phyloP scores from a whole-genome alignment of 2,329 filamentous ascomycete species.

The Diaporthe citri region DNA sequence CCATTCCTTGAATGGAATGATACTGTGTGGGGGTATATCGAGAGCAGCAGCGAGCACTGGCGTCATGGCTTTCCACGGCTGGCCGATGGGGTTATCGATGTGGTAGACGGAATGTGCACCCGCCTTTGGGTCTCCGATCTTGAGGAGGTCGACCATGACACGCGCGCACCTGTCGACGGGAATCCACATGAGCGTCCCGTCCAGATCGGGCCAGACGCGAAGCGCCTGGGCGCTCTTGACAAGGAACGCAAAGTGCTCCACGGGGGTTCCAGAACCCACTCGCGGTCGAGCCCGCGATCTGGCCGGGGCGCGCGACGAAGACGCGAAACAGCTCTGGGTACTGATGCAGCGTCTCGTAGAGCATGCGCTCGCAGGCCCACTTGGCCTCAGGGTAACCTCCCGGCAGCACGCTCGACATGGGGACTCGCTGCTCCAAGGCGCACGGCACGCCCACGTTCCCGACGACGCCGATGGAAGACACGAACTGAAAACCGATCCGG shows the following conservation, averaged over 20 bases:
- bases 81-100: conserved; percentile 23
- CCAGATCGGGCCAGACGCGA: conserved; percentile 54
- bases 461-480: conserved; percentile 55
- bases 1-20: no score
- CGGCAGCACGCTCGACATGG: conserved; percentile 54
- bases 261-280: conserved; percentile 68
- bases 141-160: conserved; percentile 45
- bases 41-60: no score
- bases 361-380: conserved; percentile 61
- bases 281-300: conserved; percentile 63
- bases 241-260: conserved; percentile 63
- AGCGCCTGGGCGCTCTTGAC: conserved; percentile 63
- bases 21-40: no score
- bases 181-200: conserved; percentile 57
- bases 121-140: not conserved
- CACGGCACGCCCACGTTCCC: conserved; percentile 45
- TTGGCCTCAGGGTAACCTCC: conserved; percentile 67
- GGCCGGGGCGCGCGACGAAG: conserved; percentile 60
- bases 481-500: conserved; percentile 56
- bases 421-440: conserved; percentile 58
- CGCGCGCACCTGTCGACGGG: conserved; percentile 56
- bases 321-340: conserved; percentile 56
- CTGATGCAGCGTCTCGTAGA: conserved; percentile 59
- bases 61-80: conserved; percentile 5
- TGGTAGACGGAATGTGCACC: conserved; percentile 32